Evolutionary conservation across 2,329 filamentous ascomycete genomes (phyloP).

Genomic region (Fusarium tricinctum): DNA sequence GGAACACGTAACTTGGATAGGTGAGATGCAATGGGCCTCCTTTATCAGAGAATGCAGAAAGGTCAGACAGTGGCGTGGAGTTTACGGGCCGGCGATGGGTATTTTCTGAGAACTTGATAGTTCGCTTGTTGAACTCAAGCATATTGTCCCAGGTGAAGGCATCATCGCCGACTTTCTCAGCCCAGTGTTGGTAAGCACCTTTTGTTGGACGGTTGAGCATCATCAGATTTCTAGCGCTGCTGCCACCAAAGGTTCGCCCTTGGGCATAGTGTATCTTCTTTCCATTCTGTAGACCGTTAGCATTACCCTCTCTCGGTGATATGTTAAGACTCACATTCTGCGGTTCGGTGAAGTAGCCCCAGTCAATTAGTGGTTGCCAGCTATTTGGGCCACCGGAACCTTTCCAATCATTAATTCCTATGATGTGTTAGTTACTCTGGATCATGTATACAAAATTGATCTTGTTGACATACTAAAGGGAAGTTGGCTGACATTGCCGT

Average conservation of each 20-base stretch:
- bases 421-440: background rate
- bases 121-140: slow-evolving; percentile 6
- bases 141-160: slow-evolving; percentile 5
- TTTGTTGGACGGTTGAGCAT: slow-evolving; percentile 8
- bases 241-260: background rate
- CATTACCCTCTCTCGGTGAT: background rate
- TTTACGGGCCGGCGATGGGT: background rate
- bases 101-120: slow-evolving; percentile 3
- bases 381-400: background rate
- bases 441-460: background rate
- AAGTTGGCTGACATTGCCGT: slow-evolving; percentile 8
- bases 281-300: background rate
- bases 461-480: background rate
- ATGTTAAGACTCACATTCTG: background rate
- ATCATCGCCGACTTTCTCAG: slow-evolving; percentile 5
- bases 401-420: slow-evolving; percentile 11
- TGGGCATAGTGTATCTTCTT: slow-evolving; percentile 11
- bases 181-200: slow-evolving; percentile 3
- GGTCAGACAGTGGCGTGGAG: background rate
- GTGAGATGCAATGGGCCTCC: slow-evolving; percentile 1
- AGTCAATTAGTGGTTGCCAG: slow-evolving; percentile 9
- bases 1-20: slow-evolving; percentile 3
- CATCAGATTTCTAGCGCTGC: slow-evolving; percentile 11
- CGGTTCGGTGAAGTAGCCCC: slow-evolving; percentile 9
- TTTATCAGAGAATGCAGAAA: background rate